Percentiles rank a stretch among this genome's conserved stretches.
These are phyloP conservation scores for Diaporthe australafricana DNA, from an alignment of 2,329 filamentous ascomycete species.

Conservation along the genomic window DNA sequence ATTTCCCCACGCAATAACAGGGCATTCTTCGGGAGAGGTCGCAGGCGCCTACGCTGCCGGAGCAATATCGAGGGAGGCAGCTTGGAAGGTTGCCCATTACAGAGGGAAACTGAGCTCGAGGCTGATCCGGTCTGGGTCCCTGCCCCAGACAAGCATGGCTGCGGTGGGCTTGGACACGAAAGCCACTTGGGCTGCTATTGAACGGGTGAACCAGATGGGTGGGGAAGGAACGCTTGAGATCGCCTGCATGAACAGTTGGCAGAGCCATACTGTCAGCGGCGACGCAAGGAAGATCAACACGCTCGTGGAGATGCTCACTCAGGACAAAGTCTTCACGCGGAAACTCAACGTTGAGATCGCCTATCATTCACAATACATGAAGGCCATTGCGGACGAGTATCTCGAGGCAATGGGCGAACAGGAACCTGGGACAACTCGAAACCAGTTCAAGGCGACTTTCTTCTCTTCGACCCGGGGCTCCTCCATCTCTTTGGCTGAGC, in stretches of 20 bases:
- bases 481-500: constrained; percentile 33
- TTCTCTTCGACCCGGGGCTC: constrained; percentile 42
- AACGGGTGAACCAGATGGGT: constrained; percentile 35
- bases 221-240: constrained; percentile 35
- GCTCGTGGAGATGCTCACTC: constrained; percentile 38
- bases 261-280: constrained; percentile 44
- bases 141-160: constrained; percentile 41
- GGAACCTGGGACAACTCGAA: constrained; percentile 17
- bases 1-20: constrained; percentile 42
- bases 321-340: constrained; percentile 40
- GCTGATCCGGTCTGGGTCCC: constrained; percentile 35
- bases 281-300: constrained; percentile 40
- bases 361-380: constrained; percentile 50
- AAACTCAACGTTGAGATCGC: constrained; percentile 47
- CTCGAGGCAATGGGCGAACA: constrained; percentile 38
- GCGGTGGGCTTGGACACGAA: constrained; percentile 42
- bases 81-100: constrained; percentile 41
- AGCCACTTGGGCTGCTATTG: constrained; percentile 37
- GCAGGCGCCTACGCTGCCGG: constrained; percentile 47
- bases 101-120: constrained; percentile 44
- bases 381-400: constrained; percentile 39
- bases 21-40: constrained; percentile 52
- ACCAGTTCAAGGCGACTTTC: constrained; percentile 35
- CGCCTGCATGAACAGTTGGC: constrained; percentile 41
- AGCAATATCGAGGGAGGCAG: constrained; percentile 38